Evolutionary conservation across 192 early-diverging fungal genomes (phyloP), one percentile per base, ranked within the genome.

Genomic region (Coemansia sp.): DNA sequence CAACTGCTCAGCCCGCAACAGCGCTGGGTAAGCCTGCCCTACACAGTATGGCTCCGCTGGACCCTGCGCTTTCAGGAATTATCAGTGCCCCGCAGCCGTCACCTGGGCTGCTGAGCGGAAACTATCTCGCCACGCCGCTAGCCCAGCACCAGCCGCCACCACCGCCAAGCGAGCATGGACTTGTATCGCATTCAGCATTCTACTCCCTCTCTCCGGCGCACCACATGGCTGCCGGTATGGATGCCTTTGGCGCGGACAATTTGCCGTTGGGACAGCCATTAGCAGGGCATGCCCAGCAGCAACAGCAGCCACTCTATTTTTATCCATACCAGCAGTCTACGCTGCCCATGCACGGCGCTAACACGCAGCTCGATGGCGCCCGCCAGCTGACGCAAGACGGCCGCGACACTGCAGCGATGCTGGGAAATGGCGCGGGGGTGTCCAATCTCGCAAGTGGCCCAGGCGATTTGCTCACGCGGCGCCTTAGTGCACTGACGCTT

Each of bases 401-500:
- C 25, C 60, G 62, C 26, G 56, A 67, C 28, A 24, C 56, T 1
- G n/a, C 56, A 27, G 34, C 52, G 0, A 26, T 16, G 7, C 28
- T 64, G 31, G 56, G 61, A 6, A 53, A 63, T 47, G 56, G 51
- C 58, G 54, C 67, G 18, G 34, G 61, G 21, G 59, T 75, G 49
- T 63, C 73, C 2, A 68, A 54, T 34, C 32, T 74, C 51, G 57
- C 67, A 0, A 49, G 68, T 1, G 60, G 72, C 4, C 65, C 78
- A 0, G 54, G 72, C 50, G 78, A 81, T 5, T 50, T 81, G 41
- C 78, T 81, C 12, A 81, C 71, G 1, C 78, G 78, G 28, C 71
- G 78, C 47, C 69, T 81, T 48, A 81, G 73, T 31, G 66, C 73
- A 1, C 65, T 81, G 55, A 68, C 58, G 4, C 63, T 80, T 12